These are phyloP conservation scores for Micromonas pusilla DNA, from an alignment of 139 green algal genomes.

Conservation along the genomic window DNA sequence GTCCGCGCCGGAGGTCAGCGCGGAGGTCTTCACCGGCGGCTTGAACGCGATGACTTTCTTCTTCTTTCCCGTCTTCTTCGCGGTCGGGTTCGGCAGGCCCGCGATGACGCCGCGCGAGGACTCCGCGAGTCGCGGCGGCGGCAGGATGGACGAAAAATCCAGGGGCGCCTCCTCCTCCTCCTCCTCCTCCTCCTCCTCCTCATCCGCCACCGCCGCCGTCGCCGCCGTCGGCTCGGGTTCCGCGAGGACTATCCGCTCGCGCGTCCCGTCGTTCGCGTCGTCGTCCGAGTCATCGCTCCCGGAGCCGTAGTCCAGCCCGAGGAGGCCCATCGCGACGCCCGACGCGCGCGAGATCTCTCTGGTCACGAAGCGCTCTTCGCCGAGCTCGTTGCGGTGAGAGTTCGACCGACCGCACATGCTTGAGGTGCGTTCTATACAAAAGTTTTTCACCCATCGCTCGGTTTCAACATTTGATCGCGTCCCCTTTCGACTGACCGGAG, in stretches of 20 bases:
- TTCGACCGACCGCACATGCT: too few relatives aligned
- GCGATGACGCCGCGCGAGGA: background rate
- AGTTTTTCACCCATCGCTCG: too few relatives aligned
- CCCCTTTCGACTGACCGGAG: too few relatives aligned
- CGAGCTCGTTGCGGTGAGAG: too few relatives aligned
- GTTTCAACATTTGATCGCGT: too few relatives aligned
- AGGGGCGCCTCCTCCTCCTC: background rate
- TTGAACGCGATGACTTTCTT: background rate
- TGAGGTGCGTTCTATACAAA: too few relatives aligned
- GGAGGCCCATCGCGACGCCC: background rate
- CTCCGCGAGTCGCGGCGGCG: too few relatives aligned
- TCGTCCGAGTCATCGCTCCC: background rate
- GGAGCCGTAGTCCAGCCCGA: slow-evolving; percentile 29
- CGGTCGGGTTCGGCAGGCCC: too few relatives aligned
- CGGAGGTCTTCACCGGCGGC: background rate
- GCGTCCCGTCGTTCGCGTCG: background rate
- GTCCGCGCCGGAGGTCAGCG: background rate
- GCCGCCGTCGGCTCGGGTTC: background rate
- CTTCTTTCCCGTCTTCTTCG: background rate
- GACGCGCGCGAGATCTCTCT: too few relatives aligned
- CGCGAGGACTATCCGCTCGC: background rate
- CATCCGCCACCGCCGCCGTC: background rate
- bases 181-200: background rate
- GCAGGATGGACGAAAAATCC: background rate
- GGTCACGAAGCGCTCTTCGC: too few relatives aligned